Conservation (phyloP, 805 yeast species). For the Pichia pseudocactophila region DNA sequence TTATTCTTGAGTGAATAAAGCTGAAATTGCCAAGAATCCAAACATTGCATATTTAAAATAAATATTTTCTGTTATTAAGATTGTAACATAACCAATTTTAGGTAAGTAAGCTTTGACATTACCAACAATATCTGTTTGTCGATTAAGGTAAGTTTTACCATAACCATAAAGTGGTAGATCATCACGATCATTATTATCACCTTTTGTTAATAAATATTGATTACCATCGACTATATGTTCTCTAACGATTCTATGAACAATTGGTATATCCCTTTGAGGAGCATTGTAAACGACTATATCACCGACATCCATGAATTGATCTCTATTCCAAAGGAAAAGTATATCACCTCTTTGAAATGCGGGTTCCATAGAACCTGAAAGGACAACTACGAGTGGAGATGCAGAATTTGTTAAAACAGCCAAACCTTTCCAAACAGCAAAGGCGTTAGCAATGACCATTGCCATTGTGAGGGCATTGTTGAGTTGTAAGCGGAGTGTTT, state of each 20-base stretch:
- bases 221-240: constrained; percentile 49
- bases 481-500: constrained; percentile 23
- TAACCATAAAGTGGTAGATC: constrained; percentile 79
- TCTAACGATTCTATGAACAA: constrained; percentile 89
- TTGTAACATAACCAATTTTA: constrained; percentile 81
- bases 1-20: constrained; percentile 52
- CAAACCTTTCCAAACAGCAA: constrained; percentile 82
- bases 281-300: constrained; percentile 92
- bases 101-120: constrained; percentile 92
- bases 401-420: constrained; percentile 71
- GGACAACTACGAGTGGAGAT: constrained; percentile 92
- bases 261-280: constrained; percentile 75
- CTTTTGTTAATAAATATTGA: constrained; percentile 82
- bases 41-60: constrained; percentile 73
- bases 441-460: constrained; percentile 80
- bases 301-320: constrained; percentile 60
- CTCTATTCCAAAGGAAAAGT: constrained; percentile 83
- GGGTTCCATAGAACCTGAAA: constrained; percentile 99
- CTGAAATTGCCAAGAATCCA: constrained; percentile 63
- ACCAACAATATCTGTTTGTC: constrained; percentile 74
- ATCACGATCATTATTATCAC: constrained; percentile 91
- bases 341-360: constrained; percentile 98
- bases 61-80: constrained; percentile 79
- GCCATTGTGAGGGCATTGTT: constrained; percentile 55
- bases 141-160: constrained; percentile 66